These are phyloP conservation scores for Chaetomium cochliodes DNA, from an alignment of 495 filamentous ascomycete genomes.

Conservation along the genomic window DNA sequence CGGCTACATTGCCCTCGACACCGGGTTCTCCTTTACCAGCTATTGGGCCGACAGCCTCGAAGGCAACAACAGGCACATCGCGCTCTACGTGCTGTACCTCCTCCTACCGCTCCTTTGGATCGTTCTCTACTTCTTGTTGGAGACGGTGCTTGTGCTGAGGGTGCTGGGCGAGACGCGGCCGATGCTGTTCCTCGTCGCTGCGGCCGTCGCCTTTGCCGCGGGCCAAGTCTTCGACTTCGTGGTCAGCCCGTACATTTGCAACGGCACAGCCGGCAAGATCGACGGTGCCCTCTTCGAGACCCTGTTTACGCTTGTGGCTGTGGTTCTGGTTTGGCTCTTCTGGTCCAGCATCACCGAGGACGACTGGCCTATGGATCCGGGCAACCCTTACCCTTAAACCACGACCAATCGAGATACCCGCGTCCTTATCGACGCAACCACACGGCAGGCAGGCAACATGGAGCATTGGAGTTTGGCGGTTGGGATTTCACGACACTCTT, in stretches of 20 bases:
- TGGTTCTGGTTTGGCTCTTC: slow-evolving; percentile 85
- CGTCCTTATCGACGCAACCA: background rate
- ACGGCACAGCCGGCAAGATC: slow-evolving; percentile 76
- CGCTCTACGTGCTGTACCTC: slow-evolving; percentile 91
- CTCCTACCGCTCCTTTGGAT: slow-evolving; percentile 87
- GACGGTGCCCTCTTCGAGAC: slow-evolving; percentile 93
- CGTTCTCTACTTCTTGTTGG: slow-evolving; percentile 76
- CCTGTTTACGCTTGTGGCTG: slow-evolving; percentile 80
- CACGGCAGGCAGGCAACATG: slow-evolving; percentile 1
- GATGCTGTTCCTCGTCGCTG: slow-evolving; percentile 76
- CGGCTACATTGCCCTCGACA: slow-evolving; percentile 94
- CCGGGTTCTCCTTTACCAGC: slow-evolving; percentile 79
- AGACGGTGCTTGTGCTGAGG: slow-evolving; percentile 75
- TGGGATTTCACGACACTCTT: slow-evolving; percentile 22
- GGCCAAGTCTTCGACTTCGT: slow-evolving; percentile 96
- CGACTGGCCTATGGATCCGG: slow-evolving; percentile 76
- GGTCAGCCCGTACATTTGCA: slow-evolving; percentile 84
- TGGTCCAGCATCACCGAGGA: slow-evolving; percentile 99
- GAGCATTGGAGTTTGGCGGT: slow-evolving; percentile 23
- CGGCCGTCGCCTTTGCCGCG: slow-evolving; percentile 79
- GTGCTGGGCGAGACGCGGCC: slow-evolving; percentile 83
- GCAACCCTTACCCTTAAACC: slow-evolving; percentile 32
- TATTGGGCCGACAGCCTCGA: slow-evolving; percentile 66
- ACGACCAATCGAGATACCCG: slow-evolving; percentile 16
- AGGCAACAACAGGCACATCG: slow-evolving; percentile 65